Conservation (phyloP, 768 basidiomycete genomes). For the Kwoniella shandongensis region DNA sequence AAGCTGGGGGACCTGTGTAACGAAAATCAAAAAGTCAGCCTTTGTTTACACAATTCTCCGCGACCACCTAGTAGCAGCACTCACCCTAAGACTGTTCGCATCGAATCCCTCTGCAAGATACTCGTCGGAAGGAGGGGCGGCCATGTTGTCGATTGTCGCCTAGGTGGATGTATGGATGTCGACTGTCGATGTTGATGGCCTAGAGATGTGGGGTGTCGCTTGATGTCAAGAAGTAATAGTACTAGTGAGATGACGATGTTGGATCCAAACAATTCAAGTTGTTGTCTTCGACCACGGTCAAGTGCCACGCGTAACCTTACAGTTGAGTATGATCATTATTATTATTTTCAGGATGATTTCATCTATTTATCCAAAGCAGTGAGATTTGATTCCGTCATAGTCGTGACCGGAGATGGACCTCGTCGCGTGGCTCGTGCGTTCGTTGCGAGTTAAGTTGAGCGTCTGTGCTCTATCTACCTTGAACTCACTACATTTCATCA, state of each 20-base stretch:
- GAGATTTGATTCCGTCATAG: conserved; percentile 1
- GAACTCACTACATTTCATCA: background rate
- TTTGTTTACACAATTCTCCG: background rate
- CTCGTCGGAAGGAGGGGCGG: conserved; percentile 30
- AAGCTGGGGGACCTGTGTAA: conserved; percentile 48
- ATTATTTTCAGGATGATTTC: conserved; percentile 39
- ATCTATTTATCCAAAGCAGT: background rate
- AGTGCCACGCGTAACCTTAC: conserved; percentile 6
- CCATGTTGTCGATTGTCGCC: conserved; percentile 20
- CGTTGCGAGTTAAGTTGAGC: background rate
- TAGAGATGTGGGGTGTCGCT: background rate
- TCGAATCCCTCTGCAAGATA: conserved; percentile 48
- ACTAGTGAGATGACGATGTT: background rate
- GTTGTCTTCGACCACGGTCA: too few species aligned
- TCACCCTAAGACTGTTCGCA: conserved; percentile 34
- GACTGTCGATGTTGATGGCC: background rate
- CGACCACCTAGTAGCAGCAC: conserved; percentile 15
- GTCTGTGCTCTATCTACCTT: too few species aligned
- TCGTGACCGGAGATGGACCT: background rate
- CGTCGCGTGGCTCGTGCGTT: conserved; percentile 6
- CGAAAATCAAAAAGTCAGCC: background rate
- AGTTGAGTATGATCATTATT: background rate
- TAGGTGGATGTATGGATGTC: background rate
- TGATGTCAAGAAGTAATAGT: background rate
- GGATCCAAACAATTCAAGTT: too few species aligned